Conservation (phyloP, 2,329 filamentous ascomycete species). For the Exophiala alcalophila region DNA sequence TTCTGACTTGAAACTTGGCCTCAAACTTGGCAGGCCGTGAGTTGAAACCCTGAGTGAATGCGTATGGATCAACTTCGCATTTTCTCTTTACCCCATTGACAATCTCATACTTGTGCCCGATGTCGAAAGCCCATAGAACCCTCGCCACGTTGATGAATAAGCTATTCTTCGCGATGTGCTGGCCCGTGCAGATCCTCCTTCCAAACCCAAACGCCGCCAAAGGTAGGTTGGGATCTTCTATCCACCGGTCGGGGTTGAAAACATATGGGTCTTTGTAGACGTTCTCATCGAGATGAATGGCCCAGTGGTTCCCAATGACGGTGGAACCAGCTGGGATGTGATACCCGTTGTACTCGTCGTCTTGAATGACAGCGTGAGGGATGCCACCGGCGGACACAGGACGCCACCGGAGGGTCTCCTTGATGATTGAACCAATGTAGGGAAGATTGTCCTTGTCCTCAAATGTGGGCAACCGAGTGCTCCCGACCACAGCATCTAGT, state of each 20-base stretch:
- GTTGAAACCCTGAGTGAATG: slow-evolving; percentile 27
- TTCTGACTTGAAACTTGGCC: slow-evolving; percentile 2
- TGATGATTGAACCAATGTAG: slow-evolving; percentile 35
- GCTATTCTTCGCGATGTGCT: slow-evolving; percentile 35
- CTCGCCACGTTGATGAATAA: slow-evolving; percentile 55
- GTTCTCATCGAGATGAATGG: slow-evolving; percentile 43
- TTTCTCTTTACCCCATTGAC: slow-evolving; percentile 1
- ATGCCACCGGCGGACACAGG: slow-evolving; percentile 39
- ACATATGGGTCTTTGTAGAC: slow-evolving; percentile 41
- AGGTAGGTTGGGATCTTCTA: slow-evolving; percentile 38
- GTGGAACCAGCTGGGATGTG: slow-evolving; percentile 50
- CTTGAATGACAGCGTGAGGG: slow-evolving; percentile 41
- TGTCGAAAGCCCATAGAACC: slow-evolving; percentile 37
- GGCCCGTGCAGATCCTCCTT: slow-evolving; percentile 45
- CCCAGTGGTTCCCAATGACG: slow-evolving; percentile 46
- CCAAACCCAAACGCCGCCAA: slow-evolving; percentile 58
- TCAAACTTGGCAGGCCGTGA: slow-evolving; percentile 18
- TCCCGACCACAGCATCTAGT: slow-evolving; percentile 42
- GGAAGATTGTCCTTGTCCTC: slow-evolving; percentile 38
- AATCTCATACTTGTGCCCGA: slow-evolving; percentile 19
- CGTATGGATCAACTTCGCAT: slow-evolving; percentile 46
- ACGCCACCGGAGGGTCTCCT: slow-evolving; percentile 38
- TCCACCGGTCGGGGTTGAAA: slow-evolving; percentile 38
- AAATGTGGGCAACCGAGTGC: slow-evolving; percentile 37
- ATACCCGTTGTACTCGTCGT: slow-evolving; percentile 51